Evolutionary conservation across 78 protist genomes (phyloP), one percentile per base, ranked within the genome.

Genomic region (Monosiga brevicollis): DNA sequence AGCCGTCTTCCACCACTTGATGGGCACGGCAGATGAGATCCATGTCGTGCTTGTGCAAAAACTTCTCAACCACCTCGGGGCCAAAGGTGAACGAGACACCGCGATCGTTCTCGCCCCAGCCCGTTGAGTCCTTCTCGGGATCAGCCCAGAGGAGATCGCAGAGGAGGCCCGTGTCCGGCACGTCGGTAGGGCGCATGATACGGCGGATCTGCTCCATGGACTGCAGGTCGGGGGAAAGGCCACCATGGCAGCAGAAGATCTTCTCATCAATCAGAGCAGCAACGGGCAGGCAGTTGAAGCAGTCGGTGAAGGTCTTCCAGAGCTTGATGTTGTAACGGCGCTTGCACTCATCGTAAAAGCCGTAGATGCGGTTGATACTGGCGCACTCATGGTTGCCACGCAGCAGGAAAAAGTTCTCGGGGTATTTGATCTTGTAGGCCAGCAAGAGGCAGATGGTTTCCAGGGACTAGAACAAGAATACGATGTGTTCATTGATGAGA

Each of bases 331-430:
- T 92, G 93, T 95, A 98, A 41, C 99, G 87, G 54, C 99, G 90
- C 89, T 98, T 97, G 80, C 98, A 97, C 70, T 98, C 99, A 79
- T 97, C 99, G 82, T 95, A 98, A 81, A 98, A 98, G 84, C 99
- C 99, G 82, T 98, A 98, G 83, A 98, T 96, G 55, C 99, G 91
- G 88, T 97, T 98, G 92, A 98, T 97, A 20, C 95, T 86, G 15
- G 98, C 99, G 70, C 97, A 95, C 90, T 98, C 99, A 91, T 99
- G 99, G 93, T 99, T 99, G 24, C 99, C 99, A 29, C 99, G 95
- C 39, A 98, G 94, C 25, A 98, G 43, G 91, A 98, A 98, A 90
- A 99, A 97, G 93, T 96, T 98, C 84, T 97, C 99, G 38, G 98
- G 99, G 84, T 95, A 99, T 86, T 95, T 96, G 89, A 97, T 91